A percentile compares a stretch with the other conserved stretches of the same genome.
These are phyloP conservation scores for Fusarium euwallaceae DNA, from an alignment of 2,329 filamentous ascomycete genomes.

Conservation along the genomic window DNA sequence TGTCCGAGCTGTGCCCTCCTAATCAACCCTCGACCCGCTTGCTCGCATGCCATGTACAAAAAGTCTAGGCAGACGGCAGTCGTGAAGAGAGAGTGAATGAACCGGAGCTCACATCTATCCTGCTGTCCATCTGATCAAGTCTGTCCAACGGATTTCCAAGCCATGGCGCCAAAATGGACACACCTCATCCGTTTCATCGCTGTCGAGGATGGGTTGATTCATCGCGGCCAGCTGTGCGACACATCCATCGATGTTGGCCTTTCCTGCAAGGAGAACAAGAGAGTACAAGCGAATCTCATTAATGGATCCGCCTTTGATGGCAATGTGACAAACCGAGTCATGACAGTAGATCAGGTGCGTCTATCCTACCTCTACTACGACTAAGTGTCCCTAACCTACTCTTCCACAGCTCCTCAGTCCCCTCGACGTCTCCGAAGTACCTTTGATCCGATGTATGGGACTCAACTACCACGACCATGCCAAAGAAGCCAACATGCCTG, in stretches of 20 bases:
- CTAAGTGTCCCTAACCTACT: neutral
- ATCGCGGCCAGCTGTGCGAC: neutral
- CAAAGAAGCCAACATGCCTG: neutral
- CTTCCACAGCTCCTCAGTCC: neutral
- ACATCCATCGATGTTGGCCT: neutral
- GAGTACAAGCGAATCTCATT: neutral
- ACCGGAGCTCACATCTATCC: neutral
- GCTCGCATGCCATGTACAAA: neutral
- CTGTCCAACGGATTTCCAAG: too few species aligned
- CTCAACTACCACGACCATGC: neutral
- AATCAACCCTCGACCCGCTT: neutral
- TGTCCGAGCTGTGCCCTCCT: neutral
- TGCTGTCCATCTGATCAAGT: neutral
- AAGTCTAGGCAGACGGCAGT: neutral
- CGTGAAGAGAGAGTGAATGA: neutral
- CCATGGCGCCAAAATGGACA: neutral
- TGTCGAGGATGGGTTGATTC: neutral
- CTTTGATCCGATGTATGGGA: neutral
- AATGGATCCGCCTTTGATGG: neutral
- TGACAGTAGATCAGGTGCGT: neutral
- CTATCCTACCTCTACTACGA: neutral
- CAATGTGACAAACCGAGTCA: neutral
- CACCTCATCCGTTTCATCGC: neutral
- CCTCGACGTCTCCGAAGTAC: neutral
- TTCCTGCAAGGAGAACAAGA: neutral